Evolutionary conservation across 23 red algal species (phyloP).

Genomic region (Porphyridium purpureum): DNA sequence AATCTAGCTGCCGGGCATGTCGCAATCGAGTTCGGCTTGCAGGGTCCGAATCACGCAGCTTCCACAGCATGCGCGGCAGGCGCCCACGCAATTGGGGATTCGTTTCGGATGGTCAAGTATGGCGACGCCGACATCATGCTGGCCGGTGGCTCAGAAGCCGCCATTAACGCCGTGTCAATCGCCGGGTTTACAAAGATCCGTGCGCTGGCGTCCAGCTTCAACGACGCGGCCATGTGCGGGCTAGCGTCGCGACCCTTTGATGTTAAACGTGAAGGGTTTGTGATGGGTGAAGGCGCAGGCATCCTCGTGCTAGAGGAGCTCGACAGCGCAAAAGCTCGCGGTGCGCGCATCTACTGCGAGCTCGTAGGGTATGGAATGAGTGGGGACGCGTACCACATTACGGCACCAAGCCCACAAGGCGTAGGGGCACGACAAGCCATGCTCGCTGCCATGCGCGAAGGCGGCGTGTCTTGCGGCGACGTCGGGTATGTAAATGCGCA

Average conservation of each 20-base stretch:
- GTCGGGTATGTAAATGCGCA: constrained; percentile 82
- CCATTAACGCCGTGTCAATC: constrained; percentile 22
- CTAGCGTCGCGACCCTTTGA: constrained; percentile 53
- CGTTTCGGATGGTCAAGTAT: constrained; percentile 13
- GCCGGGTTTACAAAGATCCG: constrained; percentile 45
- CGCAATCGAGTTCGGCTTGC: constrained; percentile 16
- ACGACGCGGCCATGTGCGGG: not conserved
- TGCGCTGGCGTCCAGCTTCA: constrained; percentile 17
- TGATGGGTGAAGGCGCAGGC: constrained; percentile 61
- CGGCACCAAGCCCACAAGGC: constrained; percentile 29
- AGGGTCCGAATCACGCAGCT: constrained; percentile 9
- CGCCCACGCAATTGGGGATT: constrained; percentile 59
- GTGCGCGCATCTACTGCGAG: constrained; percentile 25
- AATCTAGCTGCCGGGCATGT: constrained; percentile 51
- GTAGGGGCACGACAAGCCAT: constrained; percentile 31
- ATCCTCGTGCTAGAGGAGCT: constrained; percentile 46
- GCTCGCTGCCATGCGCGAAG: constrained; percentile 9
- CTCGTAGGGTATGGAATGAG: constrained; percentile 22
- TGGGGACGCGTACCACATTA: constrained; percentile 62
- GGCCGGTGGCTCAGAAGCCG: constrained; percentile 52
- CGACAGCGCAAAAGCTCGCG: constrained; percentile 8
- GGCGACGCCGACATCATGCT: constrained; percentile 52
- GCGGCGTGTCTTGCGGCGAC: constrained; percentile 5
- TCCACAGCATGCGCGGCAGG: constrained; percentile 57
- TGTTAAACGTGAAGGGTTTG: constrained; percentile 34